Percentiles rank a stretch among this genome's conserved stretches.
phyloP scores from a whole-genome alignment of 345 rosid species.

The Isatis tinctoria region DNA sequence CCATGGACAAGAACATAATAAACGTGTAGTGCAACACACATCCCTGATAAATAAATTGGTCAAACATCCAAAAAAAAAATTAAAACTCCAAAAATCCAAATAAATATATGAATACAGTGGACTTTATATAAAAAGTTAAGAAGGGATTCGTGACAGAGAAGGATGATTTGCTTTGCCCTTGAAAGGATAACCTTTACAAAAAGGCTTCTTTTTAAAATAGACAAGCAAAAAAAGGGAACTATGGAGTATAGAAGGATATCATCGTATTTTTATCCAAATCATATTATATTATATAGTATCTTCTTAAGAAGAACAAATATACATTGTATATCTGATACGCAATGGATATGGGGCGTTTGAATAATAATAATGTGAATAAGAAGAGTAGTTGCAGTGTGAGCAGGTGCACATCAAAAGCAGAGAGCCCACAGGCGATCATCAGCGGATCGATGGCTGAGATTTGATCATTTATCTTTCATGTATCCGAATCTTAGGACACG shows the following conservation, averaged over 20 bases:
- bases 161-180: conserved; percentile 25
- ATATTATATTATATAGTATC: conserved; percentile 16
- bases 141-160: conserved; percentile 28
- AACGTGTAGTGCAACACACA: neutral
- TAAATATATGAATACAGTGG: neutral
- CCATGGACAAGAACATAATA: too few species aligned
- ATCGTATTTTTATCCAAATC: neutral
- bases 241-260: conserved; percentile 6
- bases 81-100: neutral
- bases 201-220: neutral
- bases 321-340: conserved; percentile 13
- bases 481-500: conserved; percentile 21
- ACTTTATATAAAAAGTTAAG: neutral
- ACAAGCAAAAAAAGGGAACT: neutral
- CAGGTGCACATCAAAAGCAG: conserved; percentile 21
- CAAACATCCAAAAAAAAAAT: neutral
- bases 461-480: neutral
- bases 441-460: conserved; percentile 9
- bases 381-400: conserved; percentile 32
- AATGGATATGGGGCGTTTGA: neutral
- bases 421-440: conserved; percentile 23
- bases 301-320: neutral
- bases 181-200: conserved; percentile 18
- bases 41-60: neutral
- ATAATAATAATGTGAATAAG: conserved; percentile 2